Evolutionary conservation across 306 rosid species (phyloP).

Genomic region (Castanopsis chinensis): DNA sequence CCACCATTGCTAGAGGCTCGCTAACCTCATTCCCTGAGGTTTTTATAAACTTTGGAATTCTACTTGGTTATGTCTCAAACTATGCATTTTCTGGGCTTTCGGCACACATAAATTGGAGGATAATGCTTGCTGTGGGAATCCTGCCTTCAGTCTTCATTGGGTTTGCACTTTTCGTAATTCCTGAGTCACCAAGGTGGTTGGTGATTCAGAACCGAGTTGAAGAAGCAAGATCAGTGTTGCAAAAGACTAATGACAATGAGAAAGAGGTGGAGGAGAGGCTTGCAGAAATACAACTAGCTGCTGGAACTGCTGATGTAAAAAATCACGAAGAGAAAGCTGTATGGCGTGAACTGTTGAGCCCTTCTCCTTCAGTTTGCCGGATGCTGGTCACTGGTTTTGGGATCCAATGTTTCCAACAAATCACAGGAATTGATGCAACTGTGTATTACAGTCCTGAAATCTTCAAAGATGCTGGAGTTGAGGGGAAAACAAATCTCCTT

Average conservation of each 20-base stretch:
- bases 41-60: constrained; percentile 75
- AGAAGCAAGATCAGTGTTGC: constrained; percentile 76
- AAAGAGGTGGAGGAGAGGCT: constrained; percentile 87
- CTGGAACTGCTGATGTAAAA: constrained; percentile 48
- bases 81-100: constrained; percentile 77
- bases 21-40: constrained; percentile 90
- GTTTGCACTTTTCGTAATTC: constrained; percentile 81
- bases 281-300: constrained; percentile 75
- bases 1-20: constrained; percentile 68
- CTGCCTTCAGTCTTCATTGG: constrained; percentile 84
- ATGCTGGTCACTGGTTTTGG: constrained; percentile 90
- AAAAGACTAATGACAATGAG: constrained; percentile 71
- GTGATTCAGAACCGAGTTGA: constrained; percentile 73
- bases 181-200: constrained; percentile 94
- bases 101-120: constrained; percentile 74
- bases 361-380: constrained; percentile 68
- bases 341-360: constrained; percentile 66
- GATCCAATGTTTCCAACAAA: constrained; percentile 93
- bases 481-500: constrained; percentile 57
- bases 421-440: constrained; percentile 92
- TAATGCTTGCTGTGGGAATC: constrained; percentile 90
- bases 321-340: constrained; percentile 57
- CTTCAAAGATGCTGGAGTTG: constrained; percentile 66
- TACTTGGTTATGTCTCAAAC: constrained; percentile 89
- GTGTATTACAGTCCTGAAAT: constrained; percentile 95